phyloP scores from a whole-genome alignment of 306 rosid genomes.

The Cyamopsis tetragonoloba region DNA sequence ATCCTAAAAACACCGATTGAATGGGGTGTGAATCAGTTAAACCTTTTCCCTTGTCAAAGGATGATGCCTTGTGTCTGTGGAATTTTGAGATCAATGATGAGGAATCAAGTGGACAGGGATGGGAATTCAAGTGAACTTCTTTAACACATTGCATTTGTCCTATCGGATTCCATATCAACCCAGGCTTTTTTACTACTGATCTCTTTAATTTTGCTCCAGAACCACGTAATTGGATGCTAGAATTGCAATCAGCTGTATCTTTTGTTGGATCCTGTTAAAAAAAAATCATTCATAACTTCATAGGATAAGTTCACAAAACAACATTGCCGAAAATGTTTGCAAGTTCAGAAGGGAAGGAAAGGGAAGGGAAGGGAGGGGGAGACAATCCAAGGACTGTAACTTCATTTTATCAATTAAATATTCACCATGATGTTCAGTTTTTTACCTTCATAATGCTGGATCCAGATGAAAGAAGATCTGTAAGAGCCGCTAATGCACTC shows the following conservation, averaged over 20 bases:
- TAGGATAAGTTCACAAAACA: slow-evolving; percentile 3
- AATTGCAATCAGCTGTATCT: slow-evolving; percentile 44
- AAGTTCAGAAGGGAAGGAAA: background rate
- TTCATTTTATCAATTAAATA: no score
- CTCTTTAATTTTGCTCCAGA: slow-evolving; percentile 92
- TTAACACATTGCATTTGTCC: slow-evolving; percentile 41
- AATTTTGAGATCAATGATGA: slow-evolving; percentile 48
- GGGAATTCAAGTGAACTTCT: slow-evolving; percentile 42
- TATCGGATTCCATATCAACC: slow-evolving; percentile 40
- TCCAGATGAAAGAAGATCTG: slow-evolving; percentile 82
- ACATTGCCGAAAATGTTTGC: background rate
- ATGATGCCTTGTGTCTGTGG: slow-evolving; percentile 27
- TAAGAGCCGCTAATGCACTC: slow-evolving; percentile 73
- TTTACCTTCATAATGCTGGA: slow-evolving; percentile 76
- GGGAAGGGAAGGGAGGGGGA: background rate
- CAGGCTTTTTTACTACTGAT: slow-evolving; percentile 47
- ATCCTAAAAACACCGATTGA: slow-evolving; percentile 93
- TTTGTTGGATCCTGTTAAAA: slow-evolving; percentile 45
- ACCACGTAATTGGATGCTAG: slow-evolving; percentile 52
- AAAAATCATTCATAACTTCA: slow-evolving; percentile 9
- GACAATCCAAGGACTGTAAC: background rate
- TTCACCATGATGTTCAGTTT: background rate
- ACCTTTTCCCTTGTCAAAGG: slow-evolving; percentile 31
- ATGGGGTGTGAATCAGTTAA: slow-evolving; percentile 57
- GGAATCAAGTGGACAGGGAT: slow-evolving; percentile 55